These are phyloP conservation scores for Hortaea sp. DNA, from an alignment of 2,329 filamentous ascomycete species.

Conservation along the genomic window DNA sequence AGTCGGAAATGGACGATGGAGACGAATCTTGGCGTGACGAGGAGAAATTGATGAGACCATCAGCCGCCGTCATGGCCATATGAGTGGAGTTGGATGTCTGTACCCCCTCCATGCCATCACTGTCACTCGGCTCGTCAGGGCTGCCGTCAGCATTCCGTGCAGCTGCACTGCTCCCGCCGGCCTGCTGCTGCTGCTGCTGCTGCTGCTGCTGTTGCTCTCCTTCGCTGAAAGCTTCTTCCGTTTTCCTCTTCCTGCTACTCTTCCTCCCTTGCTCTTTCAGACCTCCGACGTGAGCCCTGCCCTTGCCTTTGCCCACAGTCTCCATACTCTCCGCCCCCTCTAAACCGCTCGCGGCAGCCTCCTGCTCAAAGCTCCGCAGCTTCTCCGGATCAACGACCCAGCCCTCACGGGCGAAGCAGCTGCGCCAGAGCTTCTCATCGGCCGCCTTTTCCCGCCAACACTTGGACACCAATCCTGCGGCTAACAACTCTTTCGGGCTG, in stretches of 20 bases:
- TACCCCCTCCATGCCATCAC: conserved; percentile 5
- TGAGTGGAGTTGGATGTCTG: not conserved
- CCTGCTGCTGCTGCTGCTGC: not conserved
- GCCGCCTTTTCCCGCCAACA: conserved; percentile 72
- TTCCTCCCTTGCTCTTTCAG: conserved; percentile 29
- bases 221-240: conserved; percentile 24
- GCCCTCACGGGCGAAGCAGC: conserved; percentile 72
- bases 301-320: conserved; percentile 30
- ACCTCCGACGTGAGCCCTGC: conserved; percentile 36
- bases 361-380: conserved; percentile 13
- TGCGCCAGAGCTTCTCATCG: conserved; percentile 79
- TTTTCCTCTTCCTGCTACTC: conserved; percentile 21
- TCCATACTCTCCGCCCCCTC: conserved; percentile 29
- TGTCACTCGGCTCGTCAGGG: not conserved
- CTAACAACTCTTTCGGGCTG: conserved; percentile 68
- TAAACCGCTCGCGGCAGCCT: conserved; percentile 9
- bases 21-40: not conserved
- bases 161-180: too few species aligned
- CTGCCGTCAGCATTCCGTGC: too few species aligned
- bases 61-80: not conserved
- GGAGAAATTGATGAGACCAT: not conserved
- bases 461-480: conserved; percentile 67
- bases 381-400: conserved; percentile 44
- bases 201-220: conserved; percentile 7
- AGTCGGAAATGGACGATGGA: conserved; percentile 1